Percentiles rank a stretch among this genome's conserved stretches.
Evolutionary conservation across 2,329 filamentous ascomycete genomes (phyloP).

Genomic region (Nigrospora sphaerica): DNA sequence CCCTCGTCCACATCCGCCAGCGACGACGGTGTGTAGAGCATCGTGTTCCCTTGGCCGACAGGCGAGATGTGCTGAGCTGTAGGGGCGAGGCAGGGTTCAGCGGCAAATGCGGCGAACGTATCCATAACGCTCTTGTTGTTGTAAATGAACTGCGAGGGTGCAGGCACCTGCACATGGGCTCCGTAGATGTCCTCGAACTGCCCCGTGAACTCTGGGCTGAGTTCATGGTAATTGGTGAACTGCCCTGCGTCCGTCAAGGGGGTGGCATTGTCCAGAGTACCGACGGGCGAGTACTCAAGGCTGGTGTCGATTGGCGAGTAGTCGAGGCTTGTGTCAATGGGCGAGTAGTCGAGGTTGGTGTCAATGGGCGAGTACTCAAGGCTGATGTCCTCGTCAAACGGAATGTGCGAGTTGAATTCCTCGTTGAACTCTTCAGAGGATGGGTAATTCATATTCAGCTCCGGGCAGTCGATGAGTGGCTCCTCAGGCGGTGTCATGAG

Average conservation of each 20-base stretch:
- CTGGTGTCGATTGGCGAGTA: constrained; percentile 25
- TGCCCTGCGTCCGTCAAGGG: constrained; percentile 37
- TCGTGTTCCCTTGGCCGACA: constrained; percentile 58
- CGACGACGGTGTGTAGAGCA: constrained; percentile 62
- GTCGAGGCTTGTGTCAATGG: constrained; percentile 27
- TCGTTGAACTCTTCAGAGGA: constrained; percentile 39
- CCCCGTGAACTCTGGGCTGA: constrained; percentile 52
- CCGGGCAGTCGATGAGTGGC: constrained; percentile 36
- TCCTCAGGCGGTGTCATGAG: constrained; percentile 53
- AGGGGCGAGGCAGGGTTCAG: constrained; percentile 31
- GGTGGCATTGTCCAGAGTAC: constrained; percentile 38
- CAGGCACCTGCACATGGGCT: constrained; percentile 48
- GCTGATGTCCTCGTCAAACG: constrained; percentile 17
- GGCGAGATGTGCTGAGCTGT: constrained; percentile 56
- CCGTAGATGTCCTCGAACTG: constrained; percentile 57
- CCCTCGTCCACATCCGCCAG: constrained; percentile 57
- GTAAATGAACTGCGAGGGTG: constrained; percentile 36
- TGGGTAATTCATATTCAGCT: constrained; percentile 27
- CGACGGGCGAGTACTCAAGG: background rate
- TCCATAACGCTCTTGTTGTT: constrained; percentile 33
- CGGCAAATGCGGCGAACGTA: constrained; percentile 31
- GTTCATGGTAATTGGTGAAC: constrained; percentile 54
- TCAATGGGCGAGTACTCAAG: background rate
- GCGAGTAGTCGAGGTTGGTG: too few species aligned
- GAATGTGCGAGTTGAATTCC: constrained; percentile 24